Base-by-base conservation (phyloP, 768 basidiomycete species). In the Hericium coralloides region DNA sequence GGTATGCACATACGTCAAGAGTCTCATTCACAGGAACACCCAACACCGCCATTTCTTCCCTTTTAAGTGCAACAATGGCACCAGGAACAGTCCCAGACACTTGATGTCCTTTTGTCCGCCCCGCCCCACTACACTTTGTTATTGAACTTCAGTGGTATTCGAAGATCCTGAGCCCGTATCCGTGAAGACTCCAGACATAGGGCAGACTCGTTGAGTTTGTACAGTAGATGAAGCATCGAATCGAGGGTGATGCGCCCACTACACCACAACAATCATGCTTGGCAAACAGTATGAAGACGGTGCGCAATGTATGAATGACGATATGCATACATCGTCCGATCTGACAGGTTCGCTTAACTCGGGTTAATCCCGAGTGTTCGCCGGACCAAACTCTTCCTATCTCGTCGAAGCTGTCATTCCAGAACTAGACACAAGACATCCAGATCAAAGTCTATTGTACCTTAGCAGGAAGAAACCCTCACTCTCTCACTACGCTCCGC, bases 41-140 rank as follows among this genome's bases (percentile, higher is more conserved):
- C 88, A 5, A 91, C 94, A 2, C 93, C 91, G 1, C 94, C 93
- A 69, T 98, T 98, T 67, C 80, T 82, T 0, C 97, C 97, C 59
- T 83, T n/a, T n/a, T 89, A 36, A 98, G 66, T 0, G 87, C 93
- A 1, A 87, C 87, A 53, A 98, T 82, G 26, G 85, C 85, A 3
- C 97, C 97, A 4, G 94, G 66, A 95, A 98, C 43, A 98, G 67
- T 1, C 89, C 85, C n/a, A n/a, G 10, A 86, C 70, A 0, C 84
- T 83, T 15, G 79, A 80, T 81, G 73, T 12, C 88, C 89, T 55
- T 77, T 77, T 14, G 74, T 1, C 80, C 78, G 17, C 85, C 85
- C 39, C 86, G 79, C 2, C 95, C 76, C 63, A 82, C 83, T 54
- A 89, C 73, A 20, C n/a, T n/a, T 74, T 72, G 4, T 79, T 72